Percentiles rank a stretch among this genome's conserved stretches.
These are phyloP conservation scores for Xylariaceae sp. DNA, from an alignment of 2,329 filamentous ascomycete species.

Conservation along the genomic window DNA sequence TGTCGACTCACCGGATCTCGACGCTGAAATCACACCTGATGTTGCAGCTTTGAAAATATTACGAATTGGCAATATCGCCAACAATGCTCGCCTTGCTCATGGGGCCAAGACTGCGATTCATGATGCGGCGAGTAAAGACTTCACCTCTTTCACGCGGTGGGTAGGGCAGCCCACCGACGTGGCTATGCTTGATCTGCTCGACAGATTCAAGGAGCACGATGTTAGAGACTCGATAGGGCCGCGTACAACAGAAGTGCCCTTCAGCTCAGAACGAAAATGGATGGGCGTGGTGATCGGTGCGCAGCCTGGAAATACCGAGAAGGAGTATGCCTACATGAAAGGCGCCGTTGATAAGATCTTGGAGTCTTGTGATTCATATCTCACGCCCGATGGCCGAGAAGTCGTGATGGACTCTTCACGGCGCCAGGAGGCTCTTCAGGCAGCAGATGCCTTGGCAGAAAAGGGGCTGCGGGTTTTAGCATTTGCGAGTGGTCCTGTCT, in stretches of 20 bases:
- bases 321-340: slow-evolving; percentile 90
- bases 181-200: slow-evolving; percentile 89
- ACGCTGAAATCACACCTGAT: slow-evolving; percentile 57
- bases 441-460: slow-evolving; percentile 81
- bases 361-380: slow-evolving; percentile 82
- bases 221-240: slow-evolving; percentile 80
- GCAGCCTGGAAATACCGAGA: slow-evolving; percentile 54
- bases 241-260: slow-evolving; percentile 81
- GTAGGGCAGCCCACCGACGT: slow-evolving; percentile 96
- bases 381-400: slow-evolving; percentile 81
- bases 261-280: slow-evolving; percentile 97
- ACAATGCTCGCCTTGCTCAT: slow-evolving; percentile 80
- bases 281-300: slow-evolving; percentile 89
- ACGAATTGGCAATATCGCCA: slow-evolving; percentile 92
- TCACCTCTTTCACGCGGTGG: slow-evolving; percentile 75
- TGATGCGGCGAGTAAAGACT: slow-evolving; percentile 68
- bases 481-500: slow-evolving; percentile 79
- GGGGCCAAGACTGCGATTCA: slow-evolving; percentile 79
- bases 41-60: slow-evolving; percentile 75
- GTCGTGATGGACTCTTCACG: slow-evolving; percentile 75
- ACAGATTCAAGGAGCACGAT: slow-evolving; percentile 88
- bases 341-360: slow-evolving; percentile 87
- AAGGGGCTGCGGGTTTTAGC: slow-evolving; percentile 87
- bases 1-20: slow-evolving; percentile 52
- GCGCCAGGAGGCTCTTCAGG: slow-evolving; percentile 69